Evolutionary conservation across 768 basidiomycete species (phyloP), one percentile per base, ranked within the genome.

Genomic region (Leccinellum albellum): DNA sequence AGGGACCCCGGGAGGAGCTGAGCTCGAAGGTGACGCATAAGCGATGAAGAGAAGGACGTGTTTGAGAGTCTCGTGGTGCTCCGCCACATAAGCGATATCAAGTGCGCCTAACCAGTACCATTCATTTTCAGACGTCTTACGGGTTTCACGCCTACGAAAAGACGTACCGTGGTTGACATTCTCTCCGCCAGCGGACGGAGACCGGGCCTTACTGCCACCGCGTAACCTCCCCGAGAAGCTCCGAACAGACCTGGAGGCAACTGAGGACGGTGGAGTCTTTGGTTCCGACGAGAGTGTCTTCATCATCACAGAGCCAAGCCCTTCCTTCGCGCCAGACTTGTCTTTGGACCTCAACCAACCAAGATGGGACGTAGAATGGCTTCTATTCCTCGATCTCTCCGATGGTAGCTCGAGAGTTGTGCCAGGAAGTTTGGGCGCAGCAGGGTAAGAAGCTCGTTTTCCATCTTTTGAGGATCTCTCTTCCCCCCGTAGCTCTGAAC

Each of bases 31-130:
- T 4, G 61, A 61, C 14, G 51, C 60, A 21, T 51, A 44, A 21
- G 82, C 81, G 51, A 94, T 75, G 67, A 92, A 89, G 23, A 92
- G 82, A 33, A 92, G 76, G 29, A 96, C 79, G 50, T 88, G 87
- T 23, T 86, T 84, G 4, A 98, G 81, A 55, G 85, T 91, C 68
- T 94, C 91, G 66, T 95, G 93, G 65, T 91, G 82, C 71, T 97
- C 95, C 1, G 84, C 83, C 26, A 87, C 73, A 59, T 81, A 86
- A 15, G 76, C 70, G 9, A 86, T 70, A 49, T 76, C 70, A 8
- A 81, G 66, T 0, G 71, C 70, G 40, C 69, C 68, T 70, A 31
- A 15, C 21, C 47, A 24, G 29, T 23, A 51, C 12, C 17, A 5
- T 44, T 24, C 17, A 5, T 44, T 24, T 2, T 54, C 13, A 66